Base-by-base conservation (phyloP, 257 asterid species). In the Asclepias syriaca region DNA sequence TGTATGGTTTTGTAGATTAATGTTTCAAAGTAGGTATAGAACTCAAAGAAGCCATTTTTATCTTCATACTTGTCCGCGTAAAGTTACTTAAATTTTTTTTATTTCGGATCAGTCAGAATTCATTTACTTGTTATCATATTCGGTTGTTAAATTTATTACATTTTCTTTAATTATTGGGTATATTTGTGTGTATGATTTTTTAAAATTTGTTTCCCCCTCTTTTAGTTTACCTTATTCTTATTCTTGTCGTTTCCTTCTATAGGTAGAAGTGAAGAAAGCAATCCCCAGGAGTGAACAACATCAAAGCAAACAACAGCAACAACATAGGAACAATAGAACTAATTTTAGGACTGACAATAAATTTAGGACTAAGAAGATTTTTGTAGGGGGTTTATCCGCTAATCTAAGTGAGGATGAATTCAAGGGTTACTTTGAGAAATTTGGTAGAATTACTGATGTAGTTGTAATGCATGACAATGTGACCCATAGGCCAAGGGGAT, bases 261-360 rank as follows among this genome's bases (percentile, higher is more conserved):
- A 94, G 99, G 99, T 94, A 72, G 97, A 94, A 45, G 97, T 94
- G 84, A 94, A 91, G 84, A 88, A 88, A 77, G 99, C 97, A 53
- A 88, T 91, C 81, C 97, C 99, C 15, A 89, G 88, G 78, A 80
- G 85, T 68, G 98, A 94, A 71, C 96, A 88, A 60, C 79, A 72
- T 48, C 93, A 84, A 63, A 78, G 81, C 72, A 87, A 80, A 15
- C 89, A 80, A 67, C 87, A 80, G 11, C 89, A 80, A 67, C 87
- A 66, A 46, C 80, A 71, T 34, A 51, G 87, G 73, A 81, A 75
- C 49, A 39, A 39, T 71, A 89, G 87, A 79, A 74, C 71, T 84
- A 84, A 73, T 72, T 75, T 78, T 84, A 87, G 95, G 87, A 78
- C 64, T 78, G 84, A 71, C 50, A 86, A 85, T 15, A 77, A 80